Percentiles rank a stretch among this genome's conserved stretches.
These are phyloP conservation scores for Mycena sp. DNA, from an alignment of 1,284 basidiomycete genomes.

Conservation along the genomic window DNA sequence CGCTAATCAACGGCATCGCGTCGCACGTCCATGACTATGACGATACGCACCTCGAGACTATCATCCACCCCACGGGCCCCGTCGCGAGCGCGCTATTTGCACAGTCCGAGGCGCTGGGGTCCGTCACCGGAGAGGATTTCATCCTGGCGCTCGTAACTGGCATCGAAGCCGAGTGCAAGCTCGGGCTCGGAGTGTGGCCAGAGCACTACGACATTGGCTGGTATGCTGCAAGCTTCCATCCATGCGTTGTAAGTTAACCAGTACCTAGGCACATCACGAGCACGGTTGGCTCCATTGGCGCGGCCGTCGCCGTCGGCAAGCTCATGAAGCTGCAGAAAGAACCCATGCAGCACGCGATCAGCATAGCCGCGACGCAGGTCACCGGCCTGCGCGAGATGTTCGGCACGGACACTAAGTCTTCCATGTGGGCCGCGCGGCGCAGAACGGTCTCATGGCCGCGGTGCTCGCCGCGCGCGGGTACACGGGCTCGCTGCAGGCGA, in stretches of 20 bases:
- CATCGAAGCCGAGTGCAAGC: conserved; percentile 34
- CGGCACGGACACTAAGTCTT: conserved; percentile 36
- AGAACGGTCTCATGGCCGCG: conserved; percentile 33
- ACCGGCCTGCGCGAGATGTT: conserved; percentile 36
- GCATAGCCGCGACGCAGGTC: conserved; percentile 35
- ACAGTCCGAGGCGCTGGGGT: conserved; percentile 31
- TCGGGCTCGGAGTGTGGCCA: conserved; percentile 33
- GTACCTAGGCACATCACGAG: conserved; percentile 32
- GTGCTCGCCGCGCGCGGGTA: conserved; percentile 32
- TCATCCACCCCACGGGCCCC: conserved; percentile 34
- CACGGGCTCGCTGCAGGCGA: conserved; percentile 30
- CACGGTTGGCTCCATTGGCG: conserved; percentile 35
- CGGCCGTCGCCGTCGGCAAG: conserved; percentile 35
- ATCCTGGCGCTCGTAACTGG: conserved; percentile 32
- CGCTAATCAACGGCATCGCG: conserved; percentile 35
- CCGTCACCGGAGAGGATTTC: conserved; percentile 28
- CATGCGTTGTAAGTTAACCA: neutral
- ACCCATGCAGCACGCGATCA: conserved; percentile 34
- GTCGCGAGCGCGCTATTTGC: conserved; percentile 33
- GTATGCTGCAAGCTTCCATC: neutral
- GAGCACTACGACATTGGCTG: conserved; percentile 36
- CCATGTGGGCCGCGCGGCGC: conserved; percentile 34
- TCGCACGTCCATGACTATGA: conserved; percentile 36
- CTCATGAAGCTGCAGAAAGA: conserved; percentile 27
- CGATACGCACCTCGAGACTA: conserved; percentile 34